Evolutionary conservation across 495 filamentous ascomycete species (phyloP).

Genomic region (Hypoxylon perforatum): DNA sequence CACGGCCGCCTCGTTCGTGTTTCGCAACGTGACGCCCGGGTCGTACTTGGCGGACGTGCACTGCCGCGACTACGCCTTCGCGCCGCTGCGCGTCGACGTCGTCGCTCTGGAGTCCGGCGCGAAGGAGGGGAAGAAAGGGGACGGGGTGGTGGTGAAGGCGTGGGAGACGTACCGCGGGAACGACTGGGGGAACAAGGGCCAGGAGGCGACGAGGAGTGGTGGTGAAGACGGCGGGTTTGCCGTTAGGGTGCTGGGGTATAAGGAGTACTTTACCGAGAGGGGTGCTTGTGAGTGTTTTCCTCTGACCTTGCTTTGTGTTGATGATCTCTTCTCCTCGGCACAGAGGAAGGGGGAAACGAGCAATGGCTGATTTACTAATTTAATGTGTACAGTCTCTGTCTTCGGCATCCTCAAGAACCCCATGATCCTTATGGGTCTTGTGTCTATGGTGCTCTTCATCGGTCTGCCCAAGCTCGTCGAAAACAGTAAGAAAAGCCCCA

Average conservation of each 20-base stretch:
- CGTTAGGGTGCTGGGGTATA: conserved; percentile 67
- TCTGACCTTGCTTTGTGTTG: conserved; percentile 1
- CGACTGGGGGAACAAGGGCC: conserved; percentile 85
- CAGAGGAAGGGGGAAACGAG: neutral
- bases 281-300: conserved; percentile 71
- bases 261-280: conserved; percentile 79
- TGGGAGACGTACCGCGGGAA: conserved; percentile 92
- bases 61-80: conserved; percentile 76
- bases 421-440: conserved; percentile 90
- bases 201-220: conserved; percentile 58
- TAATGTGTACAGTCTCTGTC: conserved; percentile 53
- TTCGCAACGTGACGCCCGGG: conserved; percentile 71
- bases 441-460: conserved; percentile 81
- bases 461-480: conserved; percentile 95
- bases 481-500: conserved; percentile 81
- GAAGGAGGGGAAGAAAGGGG: conserved; percentile 47
- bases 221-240: conserved; percentile 59
- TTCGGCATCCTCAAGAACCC: conserved; percentile 87
- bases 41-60: conserved; percentile 86
- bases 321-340: neutral
- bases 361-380: conserved; percentile 1
- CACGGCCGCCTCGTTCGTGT: conserved; percentile 74
- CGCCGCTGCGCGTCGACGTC: conserved; percentile 81
- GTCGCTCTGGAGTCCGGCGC: conserved; percentile 55
- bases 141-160: conserved; percentile 62